A percentile compares a stretch with the other conserved stretches of the same genome.
Evolutionary conservation across 2,329 filamentous ascomycete species (phyloP).

Genomic region (Tetracladium maxilliforme): DNA sequence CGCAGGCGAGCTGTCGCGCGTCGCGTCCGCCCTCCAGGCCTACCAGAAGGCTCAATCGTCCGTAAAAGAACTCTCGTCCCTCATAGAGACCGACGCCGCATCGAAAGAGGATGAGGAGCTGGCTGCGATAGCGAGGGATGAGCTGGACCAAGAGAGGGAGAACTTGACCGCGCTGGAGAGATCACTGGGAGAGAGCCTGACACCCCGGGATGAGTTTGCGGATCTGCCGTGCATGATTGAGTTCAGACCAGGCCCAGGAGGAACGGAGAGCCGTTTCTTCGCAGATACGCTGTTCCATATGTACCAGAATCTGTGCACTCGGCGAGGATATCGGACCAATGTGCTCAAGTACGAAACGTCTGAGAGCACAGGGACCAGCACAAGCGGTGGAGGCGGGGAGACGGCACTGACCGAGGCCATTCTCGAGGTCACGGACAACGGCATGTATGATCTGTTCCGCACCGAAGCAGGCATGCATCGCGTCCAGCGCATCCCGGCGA

Average conservation of each 20-base stretch:
- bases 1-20: constrained; percentile 42
- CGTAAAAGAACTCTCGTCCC: constrained; percentile 34
- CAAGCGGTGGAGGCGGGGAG: constrained; percentile 40
- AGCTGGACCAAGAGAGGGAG: constrained; percentile 52
- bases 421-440: constrained; percentile 62
- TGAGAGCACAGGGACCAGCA: constrained; percentile 46
- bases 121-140: constrained; percentile 63
- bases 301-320: constrained; percentile 70
- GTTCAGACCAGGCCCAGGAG: constrained; percentile 82
- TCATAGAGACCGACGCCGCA: constrained; percentile 26
- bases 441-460: constrained; percentile 69
- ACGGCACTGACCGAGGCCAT: constrained; percentile 73
- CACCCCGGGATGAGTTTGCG: constrained; percentile 81
- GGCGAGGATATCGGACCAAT: constrained; percentile 47
- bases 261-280: constrained; percentile 82
- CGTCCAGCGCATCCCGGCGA: constrained; percentile 84
- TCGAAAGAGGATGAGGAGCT: constrained; percentile 57
- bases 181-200: constrained; percentile 60
- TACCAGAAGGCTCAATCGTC: constrained; percentile 40
- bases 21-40: constrained; percentile 40
- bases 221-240: constrained; percentile 83
- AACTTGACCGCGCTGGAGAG: constrained; percentile 48
- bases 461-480: constrained; percentile 90
- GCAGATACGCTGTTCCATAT: constrained; percentile 77
- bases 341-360: constrained; percentile 70